Conservation (phyloP, 352 stramenopile genomes). For the Elongisporangium anandrum region DNA sequence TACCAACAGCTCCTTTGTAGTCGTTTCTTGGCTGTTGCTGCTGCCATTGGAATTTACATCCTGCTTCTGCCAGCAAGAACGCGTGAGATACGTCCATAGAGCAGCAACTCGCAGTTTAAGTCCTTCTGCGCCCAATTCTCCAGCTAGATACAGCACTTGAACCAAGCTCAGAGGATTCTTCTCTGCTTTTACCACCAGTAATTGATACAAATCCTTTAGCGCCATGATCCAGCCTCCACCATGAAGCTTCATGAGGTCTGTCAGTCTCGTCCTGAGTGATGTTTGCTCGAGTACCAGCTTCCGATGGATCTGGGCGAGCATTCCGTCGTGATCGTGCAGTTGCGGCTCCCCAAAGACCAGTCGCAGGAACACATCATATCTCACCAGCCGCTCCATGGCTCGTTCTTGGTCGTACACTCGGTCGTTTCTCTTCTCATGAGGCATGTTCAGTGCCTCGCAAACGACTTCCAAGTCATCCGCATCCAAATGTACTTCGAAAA, state of each 20-base stretch:
- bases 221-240: constrained; percentile 8
- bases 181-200: constrained; percentile 5
- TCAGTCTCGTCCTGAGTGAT: constrained; percentile 8
- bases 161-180: constrained; percentile 10
- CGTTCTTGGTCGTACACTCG: background rate
- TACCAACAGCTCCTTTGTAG: background rate
- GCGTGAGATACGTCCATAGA: constrained; percentile 23
- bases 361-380: constrained; percentile 54
- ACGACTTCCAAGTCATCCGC: constrained; percentile 30
- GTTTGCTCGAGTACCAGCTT: constrained; percentile 18
- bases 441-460: constrained; percentile 7
- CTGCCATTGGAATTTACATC: background rate
- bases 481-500: constrained; percentile 47
- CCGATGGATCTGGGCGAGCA: constrained; percentile 8
- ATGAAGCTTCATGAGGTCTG: constrained; percentile 11
- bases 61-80: constrained; percentile 14
- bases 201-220: constrained; percentile 13
- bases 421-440: background rate
- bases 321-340: constrained; percentile 14
- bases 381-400: constrained; percentile 7
- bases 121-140: constrained; percentile 18
- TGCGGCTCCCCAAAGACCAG: constrained; percentile 38
- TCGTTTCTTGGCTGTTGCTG: background rate
- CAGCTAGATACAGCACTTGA: constrained; percentile 31
- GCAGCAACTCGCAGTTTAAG: constrained; percentile 11